Percentiles rank a stretch among this genome's conserved stretches.
Conservation (phyloP, 202 grass and related monocot species). For the Musa balbisiana region DNA sequence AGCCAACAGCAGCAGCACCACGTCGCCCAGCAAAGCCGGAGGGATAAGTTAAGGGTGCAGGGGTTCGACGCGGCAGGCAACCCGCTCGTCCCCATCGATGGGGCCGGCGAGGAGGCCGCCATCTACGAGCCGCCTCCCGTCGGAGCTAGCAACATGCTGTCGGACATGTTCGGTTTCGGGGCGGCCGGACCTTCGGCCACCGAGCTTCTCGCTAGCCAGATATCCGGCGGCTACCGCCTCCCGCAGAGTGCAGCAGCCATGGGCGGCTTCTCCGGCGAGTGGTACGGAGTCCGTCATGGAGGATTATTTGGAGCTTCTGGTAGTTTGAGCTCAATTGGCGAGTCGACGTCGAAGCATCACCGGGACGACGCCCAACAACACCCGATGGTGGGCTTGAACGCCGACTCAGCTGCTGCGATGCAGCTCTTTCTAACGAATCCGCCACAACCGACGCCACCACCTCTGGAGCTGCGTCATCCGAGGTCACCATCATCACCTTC, state of each 20-base stretch:
- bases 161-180: constrained; percentile 73
- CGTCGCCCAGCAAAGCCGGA: constrained; percentile 85
- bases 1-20: constrained; percentile 53
- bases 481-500: constrained; percentile 30
- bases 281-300: constrained; percentile 33
- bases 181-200: constrained; percentile 46
- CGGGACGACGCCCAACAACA: constrained; percentile 11
- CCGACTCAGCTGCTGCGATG: constrained; percentile 74
- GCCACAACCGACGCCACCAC: constrained; percentile 37
- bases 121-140: constrained; percentile 37
- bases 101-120: constrained; percentile 1
- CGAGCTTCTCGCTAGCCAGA: constrained; percentile 69
- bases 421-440: constrained; percentile 42
- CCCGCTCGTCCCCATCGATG: constrained; percentile 42
- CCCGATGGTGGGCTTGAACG: constrained; percentile 38
- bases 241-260: constrained; percentile 15
- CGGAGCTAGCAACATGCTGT: constrained; percentile 49
- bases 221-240: constrained; percentile 30
- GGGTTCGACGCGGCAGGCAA: constrained; percentile 58
- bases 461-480: constrained; percentile 33
- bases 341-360: constrained; percentile 46
- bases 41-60: constrained; percentile 81
- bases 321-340: constrained; percentile 26
- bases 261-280: constrained; percentile 37
- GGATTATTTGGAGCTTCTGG: constrained; percentile 35